Evolutionary conservation across 176 grass and related monocot genomes (phyloP).

Genomic region (Bromus sterilis): DNA sequence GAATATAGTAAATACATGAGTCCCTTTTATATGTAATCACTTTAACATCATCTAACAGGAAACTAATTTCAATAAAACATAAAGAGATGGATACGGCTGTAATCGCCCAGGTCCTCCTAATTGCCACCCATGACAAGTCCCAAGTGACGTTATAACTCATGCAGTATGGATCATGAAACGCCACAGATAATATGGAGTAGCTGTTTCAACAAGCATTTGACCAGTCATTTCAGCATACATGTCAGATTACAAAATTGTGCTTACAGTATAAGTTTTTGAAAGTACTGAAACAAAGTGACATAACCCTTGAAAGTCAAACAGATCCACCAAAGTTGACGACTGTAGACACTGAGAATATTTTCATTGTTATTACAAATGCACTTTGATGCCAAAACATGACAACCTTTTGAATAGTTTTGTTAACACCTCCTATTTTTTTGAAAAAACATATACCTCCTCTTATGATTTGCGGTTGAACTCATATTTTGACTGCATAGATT

Average conservation of each 20-base stretch:
- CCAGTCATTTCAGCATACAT: not conserved
- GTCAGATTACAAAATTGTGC: not conserved
- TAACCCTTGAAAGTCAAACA: not conserved
- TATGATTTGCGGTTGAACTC: not conserved
- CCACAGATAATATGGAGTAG: not conserved
- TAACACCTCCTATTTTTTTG: not conserved
- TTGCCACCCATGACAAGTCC: too few relatives aligned
- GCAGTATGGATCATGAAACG: not conserved
- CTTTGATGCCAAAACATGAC: not conserved
- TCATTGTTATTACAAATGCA: not conserved
- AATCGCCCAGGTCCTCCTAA: not conserved
- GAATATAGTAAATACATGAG: not conserved
- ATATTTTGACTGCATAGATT: not conserved
- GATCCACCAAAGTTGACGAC: not conserved
- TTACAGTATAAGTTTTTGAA: not conserved
- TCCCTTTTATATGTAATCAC: not conserved
- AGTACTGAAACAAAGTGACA: not conserved
- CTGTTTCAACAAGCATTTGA: not conserved
- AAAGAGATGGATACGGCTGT: not conserved
- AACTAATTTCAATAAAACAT: not conserved
- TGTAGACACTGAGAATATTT: not conserved
- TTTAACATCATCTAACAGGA: not conserved
- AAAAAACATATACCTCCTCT: not conserved
- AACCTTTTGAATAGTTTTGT: not conserved
- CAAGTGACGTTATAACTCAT: not conserved